Evolutionary conservation across 2,329 filamentous ascomycete species (phyloP), one percentile per base, ranked within the genome.

Genomic region (Colletotrichum salicis): DNA sequence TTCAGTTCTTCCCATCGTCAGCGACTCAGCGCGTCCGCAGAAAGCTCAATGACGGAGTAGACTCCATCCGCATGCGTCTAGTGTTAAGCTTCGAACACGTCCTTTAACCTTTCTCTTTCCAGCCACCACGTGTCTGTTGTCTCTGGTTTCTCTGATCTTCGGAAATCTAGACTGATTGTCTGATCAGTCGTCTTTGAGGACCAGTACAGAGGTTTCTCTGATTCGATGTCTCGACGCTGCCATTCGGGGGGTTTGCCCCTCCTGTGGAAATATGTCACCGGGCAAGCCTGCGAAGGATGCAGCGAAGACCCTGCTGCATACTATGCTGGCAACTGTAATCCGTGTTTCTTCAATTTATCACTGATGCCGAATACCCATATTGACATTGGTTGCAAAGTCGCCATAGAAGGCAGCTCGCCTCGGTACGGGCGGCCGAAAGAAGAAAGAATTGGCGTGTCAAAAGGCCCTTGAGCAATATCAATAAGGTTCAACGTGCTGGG

Each of bases 51-150:
- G 22, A 29, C 22, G 22, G 22, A 41, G 33, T 22, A 37, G 7
- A 10, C 10, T 61, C 41, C 45, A 56, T 66, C 55, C 63, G 63
- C 67, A 35, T 61, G 64, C 58, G 52, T 61, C 15, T 31, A 15
- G 35, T 24, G 19, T 24, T 5, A 56, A 64, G 52, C 59, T 58
- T 64, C 63, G 24, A 27, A 4, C 11, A 64, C n/a, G 27, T 24
- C 19, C 5, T 7, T 33, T 15, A 37, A 59, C 41, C 41, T 11
- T 45, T 33, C 29, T 22, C 24, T 13, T 19, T 12, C 22, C 54
- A 22, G 29, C 65, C 45, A 33, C 65, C 58, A 68, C 58, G 51
- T 63, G 67, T 55, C 55, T 64, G 19, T 12, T 27, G n/a, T 12
- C 29, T 27, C 22, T 54, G 33, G n/a, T 19, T 41, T 51, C n/a